A percentile compares a stretch with the other conserved stretches of the same genome.
Conservation (phyloP, 257 asterid species). For the Nemophila menziesii region DNA sequence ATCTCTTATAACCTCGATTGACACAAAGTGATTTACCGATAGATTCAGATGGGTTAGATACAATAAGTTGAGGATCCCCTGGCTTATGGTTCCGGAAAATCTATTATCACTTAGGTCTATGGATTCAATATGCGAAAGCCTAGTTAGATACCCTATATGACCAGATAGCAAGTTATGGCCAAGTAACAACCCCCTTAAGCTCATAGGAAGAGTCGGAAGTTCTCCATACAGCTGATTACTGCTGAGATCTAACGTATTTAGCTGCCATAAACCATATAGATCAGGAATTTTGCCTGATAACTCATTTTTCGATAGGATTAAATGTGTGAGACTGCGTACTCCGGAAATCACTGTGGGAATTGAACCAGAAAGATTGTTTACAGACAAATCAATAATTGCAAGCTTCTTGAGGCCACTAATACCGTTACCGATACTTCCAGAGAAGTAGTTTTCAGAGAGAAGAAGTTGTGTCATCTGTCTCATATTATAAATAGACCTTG, state of each 20-base stretch:
- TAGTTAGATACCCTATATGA: conserved; percentile 15
- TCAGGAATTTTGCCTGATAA: conserved; percentile 33
- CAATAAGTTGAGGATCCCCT: conserved; percentile 21
- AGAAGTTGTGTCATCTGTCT: conserved; percentile 22
- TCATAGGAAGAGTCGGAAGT: conserved; percentile 27
- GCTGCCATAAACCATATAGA: conserved; percentile 32
- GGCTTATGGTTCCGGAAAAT: conserved; percentile 23
- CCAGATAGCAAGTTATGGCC: conserved; percentile 28
- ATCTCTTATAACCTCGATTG: conserved; percentile 13
- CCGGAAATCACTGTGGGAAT: conserved; percentile 18
- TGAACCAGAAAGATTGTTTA: conserved; percentile 28
- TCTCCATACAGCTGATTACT: conserved; percentile 29
- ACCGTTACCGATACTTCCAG: conserved; percentile 24
- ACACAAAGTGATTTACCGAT: conserved; percentile 24
- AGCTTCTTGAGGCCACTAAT: conserved; percentile 20
- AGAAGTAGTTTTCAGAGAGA: conserved; percentile 29
- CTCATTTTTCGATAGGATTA: conserved; percentile 23
- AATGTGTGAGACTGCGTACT: conserved; percentile 16
- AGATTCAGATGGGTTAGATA: conserved; percentile 15
- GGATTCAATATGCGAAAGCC: conserved; percentile 16
- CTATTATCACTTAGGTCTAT: conserved; percentile 35
- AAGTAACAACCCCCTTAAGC: conserved; percentile 13
- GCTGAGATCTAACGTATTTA: conserved; percentile 24
- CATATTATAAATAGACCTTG: conserved; percentile 17
- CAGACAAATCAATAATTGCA: conserved; percentile 21